phyloP scores from a whole-genome alignment of 2,329 filamentous ascomycete species.

The Curvularia sp. region DNA sequence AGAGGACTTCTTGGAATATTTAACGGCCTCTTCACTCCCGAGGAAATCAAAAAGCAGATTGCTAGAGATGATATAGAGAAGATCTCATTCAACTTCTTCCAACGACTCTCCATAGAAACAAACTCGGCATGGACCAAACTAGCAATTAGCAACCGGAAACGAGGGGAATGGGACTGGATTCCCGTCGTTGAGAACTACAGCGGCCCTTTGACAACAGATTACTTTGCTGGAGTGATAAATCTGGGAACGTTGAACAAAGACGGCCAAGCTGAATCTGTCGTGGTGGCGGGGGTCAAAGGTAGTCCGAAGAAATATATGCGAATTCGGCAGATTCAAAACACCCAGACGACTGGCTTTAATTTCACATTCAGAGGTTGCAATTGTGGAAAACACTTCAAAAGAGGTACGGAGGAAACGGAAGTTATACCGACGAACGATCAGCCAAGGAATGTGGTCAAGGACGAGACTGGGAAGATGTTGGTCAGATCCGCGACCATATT shows the following conservation, averaged over 20 bases:
- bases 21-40: slow-evolving; percentile 9
- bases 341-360: not conserved
- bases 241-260: slow-evolving; percentile 7
- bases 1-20: slow-evolving; percentile 10
- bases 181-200: slow-evolving; percentile 7
- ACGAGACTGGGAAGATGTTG: slow-evolving; percentile 15
- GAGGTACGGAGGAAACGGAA: not conserved
- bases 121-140: slow-evolving; percentile 10
- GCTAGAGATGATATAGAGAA: slow-evolving; percentile 7
- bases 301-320: slow-evolving; percentile 12
- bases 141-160: slow-evolving; percentile 9
- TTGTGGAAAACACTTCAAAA: slow-evolving; percentile 11
- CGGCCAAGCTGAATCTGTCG: slow-evolving; percentile 5
- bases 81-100: slow-evolving; percentile 14
- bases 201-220: slow-evolving; percentile 3
- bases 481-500: slow-evolving; percentile 11
- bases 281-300: slow-evolving; percentile 4
- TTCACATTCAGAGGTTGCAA: slow-evolving; percentile 11
- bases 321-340: not conserved
- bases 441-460: not conserved
- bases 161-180: slow-evolving; percentile 14
- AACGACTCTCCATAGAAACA: slow-evolving; percentile 4
- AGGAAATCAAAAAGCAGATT: slow-evolving; percentile 5
- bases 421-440: slow-evolving; percentile 6
- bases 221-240: slow-evolving; percentile 8